Conservation (phyloP, 495 filamentous ascomycete genomes). For the Pyrenopolyporus hunteri region DNA sequence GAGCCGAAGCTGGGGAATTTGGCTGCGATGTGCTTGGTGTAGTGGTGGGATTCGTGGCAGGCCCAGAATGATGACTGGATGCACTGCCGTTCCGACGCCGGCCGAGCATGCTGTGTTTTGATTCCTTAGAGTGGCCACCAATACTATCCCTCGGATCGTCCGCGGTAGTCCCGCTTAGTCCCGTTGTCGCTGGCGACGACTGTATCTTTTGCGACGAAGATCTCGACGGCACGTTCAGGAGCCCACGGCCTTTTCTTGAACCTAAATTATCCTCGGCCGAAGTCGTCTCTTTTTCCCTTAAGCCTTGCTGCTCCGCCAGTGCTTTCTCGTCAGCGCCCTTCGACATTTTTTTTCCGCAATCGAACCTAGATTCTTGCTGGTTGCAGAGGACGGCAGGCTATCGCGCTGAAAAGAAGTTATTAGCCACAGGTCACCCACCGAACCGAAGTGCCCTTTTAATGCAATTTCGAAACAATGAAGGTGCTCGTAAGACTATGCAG, state of each 20-base stretch:
- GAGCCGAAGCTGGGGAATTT: constrained; percentile 51
- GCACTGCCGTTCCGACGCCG: constrained; percentile 72
- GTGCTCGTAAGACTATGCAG: not conserved
- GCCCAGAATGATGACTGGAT: constrained; percentile 55
- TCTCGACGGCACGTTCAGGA: constrained; percentile 68
- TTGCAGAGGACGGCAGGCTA: constrained; percentile 19
- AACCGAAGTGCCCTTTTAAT: too few species aligned
- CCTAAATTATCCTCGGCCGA: constrained; percentile 49
- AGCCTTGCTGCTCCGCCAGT: constrained; percentile 48
- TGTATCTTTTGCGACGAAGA: constrained; percentile 72
- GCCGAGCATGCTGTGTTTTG: constrained; percentile 73
- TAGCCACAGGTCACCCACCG: constrained; percentile 6
- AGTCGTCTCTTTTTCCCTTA: constrained; percentile 55
- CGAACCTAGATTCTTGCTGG: constrained; percentile 7
- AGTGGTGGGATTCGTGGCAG: constrained; percentile 54
- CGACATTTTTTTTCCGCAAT: constrained; percentile 48
- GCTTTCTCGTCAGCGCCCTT: constrained; percentile 44
- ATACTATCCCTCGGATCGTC: constrained; percentile 67
- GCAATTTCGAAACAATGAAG: too few species aligned
- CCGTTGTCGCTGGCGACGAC: constrained; percentile 64
- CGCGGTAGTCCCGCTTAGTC: constrained; percentile 68
- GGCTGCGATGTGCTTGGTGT: constrained; percentile 54
- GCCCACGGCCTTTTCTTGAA: constrained; percentile 63
- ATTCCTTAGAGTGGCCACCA: constrained; percentile 62
- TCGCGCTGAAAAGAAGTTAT: constrained; percentile 12